phyloP scores from a whole-genome alignment of 805 yeast species.

The Wickerhamia fluorescens region DNA sequence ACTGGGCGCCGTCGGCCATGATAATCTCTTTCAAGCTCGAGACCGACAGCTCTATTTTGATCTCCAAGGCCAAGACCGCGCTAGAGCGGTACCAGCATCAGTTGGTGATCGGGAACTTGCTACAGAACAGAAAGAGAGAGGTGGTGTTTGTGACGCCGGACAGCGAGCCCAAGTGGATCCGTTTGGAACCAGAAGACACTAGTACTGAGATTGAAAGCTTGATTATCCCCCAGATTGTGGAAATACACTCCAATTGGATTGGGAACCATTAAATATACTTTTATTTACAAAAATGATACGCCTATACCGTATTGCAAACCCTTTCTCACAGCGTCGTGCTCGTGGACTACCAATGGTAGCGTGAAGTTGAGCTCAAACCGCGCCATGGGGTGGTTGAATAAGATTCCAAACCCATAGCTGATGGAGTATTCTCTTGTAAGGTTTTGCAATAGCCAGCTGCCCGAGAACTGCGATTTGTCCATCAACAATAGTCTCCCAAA shows the following conservation, averaged over 20 bases:
- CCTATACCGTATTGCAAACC: slow-evolving; percentile 58
- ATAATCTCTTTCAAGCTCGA: slow-evolving; percentile 91
- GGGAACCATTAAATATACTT: no score
- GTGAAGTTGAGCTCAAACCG: slow-evolving; percentile 52
- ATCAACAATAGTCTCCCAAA: slow-evolving; percentile 35
- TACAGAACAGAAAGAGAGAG: slow-evolving; percentile 81
- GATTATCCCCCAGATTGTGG: slow-evolving; percentile 72
- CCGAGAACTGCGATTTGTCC: slow-evolving; percentile 4
- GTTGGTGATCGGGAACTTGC: slow-evolving; percentile 85
- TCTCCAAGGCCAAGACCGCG: slow-evolving; percentile 73
- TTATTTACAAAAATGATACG: slow-evolving; percentile 47
- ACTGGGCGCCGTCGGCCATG: slow-evolving; percentile 95
- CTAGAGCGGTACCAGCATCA: slow-evolving; percentile 84
- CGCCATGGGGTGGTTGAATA: slow-evolving; percentile 52
- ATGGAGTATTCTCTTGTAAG: slow-evolving; percentile 21
- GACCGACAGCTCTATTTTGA: slow-evolving; percentile 67
- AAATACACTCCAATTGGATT: slow-evolving; percentile 61
- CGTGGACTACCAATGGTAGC: slow-evolving; percentile 39
- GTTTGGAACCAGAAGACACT: slow-evolving; percentile 35
- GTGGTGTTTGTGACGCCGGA: slow-evolving; percentile 74
- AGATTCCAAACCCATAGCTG: slow-evolving; percentile 42
- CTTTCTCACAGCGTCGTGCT: slow-evolving; percentile 41
- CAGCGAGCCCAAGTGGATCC: slow-evolving; percentile 42
- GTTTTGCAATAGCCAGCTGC: slow-evolving; percentile 2
- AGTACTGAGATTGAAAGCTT: slow-evolving; percentile 66